These are phyloP conservation scores for Psilocybe mexicana DNA, from an alignment of 1,284 basidiomycete genomes.

Conservation along the genomic window DNA sequence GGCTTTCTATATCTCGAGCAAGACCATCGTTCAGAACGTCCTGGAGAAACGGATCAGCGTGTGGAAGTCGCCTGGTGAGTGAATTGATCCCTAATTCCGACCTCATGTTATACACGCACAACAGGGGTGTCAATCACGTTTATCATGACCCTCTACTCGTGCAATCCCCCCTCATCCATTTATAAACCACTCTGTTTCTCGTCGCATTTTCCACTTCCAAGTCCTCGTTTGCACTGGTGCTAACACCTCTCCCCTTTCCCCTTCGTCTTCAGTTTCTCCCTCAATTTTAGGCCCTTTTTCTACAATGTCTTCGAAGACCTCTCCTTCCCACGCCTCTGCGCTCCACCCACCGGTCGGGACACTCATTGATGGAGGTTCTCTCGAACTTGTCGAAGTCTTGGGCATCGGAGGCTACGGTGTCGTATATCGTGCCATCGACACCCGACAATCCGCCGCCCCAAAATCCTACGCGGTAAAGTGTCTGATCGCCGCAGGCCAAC, in stretches of 20 bases:
- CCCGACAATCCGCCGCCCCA: slow-evolving; percentile 44
- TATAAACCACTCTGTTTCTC: slow-evolving; percentile 27
- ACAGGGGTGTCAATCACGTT: slow-evolving; percentile 51
- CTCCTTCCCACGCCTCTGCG: slow-evolving; percentile 42
- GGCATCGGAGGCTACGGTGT: slow-evolving; percentile 96
- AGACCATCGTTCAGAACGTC: slow-evolving; percentile 15
- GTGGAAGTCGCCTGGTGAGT: slow-evolving; percentile 32
- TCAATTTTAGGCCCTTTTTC: slow-evolving; percentile 21
- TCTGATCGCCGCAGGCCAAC: slow-evolving; percentile 57
- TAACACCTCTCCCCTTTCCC: slow-evolving; percentile 32
- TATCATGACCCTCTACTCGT: slow-evolving; percentile 29
- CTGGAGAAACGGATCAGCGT: slow-evolving; percentile 29
- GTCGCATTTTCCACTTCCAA: slow-evolving; percentile 35
- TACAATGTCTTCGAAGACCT: slow-evolving; percentile 53
- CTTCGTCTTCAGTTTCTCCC: slow-evolving; percentile 17
- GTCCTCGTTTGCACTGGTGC: slow-evolving; percentile 44
- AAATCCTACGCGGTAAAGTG: slow-evolving; percentile 92
- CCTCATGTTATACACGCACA: slow-evolving; percentile 66
- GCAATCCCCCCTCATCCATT: slow-evolving; percentile 25
- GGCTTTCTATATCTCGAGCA: slow-evolving; percentile 15
- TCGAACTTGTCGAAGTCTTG: slow-evolving; percentile 88
- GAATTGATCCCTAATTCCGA: slow-evolving; percentile 33
- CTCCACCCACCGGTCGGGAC: slow-evolving; percentile 71
- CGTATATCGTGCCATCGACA: slow-evolving; percentile 88
- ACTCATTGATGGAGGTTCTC: slow-evolving; percentile 77